Evolutionary conservation across 129 eudicot genomes (phyloP), one percentile per base, ranked within the genome.

Genomic region (Helianthus annuus): DNA sequence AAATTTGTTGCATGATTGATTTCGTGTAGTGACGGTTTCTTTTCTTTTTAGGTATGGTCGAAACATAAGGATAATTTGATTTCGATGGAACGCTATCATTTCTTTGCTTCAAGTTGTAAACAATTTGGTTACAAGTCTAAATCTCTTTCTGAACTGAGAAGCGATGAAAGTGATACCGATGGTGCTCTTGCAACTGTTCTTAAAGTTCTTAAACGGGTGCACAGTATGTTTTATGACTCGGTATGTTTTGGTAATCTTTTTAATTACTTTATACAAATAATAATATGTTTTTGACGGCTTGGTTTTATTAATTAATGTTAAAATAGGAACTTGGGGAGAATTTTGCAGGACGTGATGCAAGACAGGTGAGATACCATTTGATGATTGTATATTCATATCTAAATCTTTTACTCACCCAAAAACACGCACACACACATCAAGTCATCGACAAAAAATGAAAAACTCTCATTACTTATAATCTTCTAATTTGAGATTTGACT

Each of bases 31-130:
- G 51, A 64, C 12, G 2, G 7, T 14, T 74, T 36, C 56, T 48
- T 74, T 64, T 38, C 34, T 19, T 19, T 36, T 45, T 55, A 88
- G 96, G 98, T 92, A 42, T 93, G 98, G 98, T 65, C 45, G 58
- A 80, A 82, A 84, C 90, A 89, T 62, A 89, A 76, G 78, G 97
- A 89, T 22, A 93, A 87, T 77, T 69, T 93, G 64, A 87, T 93
- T 71, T 60, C 86, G 63, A 93, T 89, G 98, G 96, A 93, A 66
- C 90, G 97, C 82, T 93, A 93, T 82, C 92, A 87, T 72, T 93
- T 83, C 74, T 93, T 93, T 73, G 88, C 88, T 22, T 87, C 96
- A 13, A 90, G 98, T 71, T 85, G 88, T 78, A 85, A 79, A 64
- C 92, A 90, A 59, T 90, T 87, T 58, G 91, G 90, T 16, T 87